Conservation (phyloP, 2,329 filamentous ascomycete species). For the Hortaea werneckii region DNA sequence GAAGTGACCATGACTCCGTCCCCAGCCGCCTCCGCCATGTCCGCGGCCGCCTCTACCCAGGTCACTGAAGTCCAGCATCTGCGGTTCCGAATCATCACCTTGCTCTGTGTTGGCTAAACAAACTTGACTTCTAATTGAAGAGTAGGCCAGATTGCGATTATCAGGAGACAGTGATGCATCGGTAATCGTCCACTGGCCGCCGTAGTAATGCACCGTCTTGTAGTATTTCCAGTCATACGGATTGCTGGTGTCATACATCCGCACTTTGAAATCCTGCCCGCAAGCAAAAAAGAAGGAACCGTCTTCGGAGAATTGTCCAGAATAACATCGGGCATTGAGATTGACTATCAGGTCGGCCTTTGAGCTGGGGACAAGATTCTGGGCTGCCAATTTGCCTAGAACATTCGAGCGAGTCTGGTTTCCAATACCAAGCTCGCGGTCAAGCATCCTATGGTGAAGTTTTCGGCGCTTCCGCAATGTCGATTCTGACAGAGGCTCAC, state of each 20-base stretch:
- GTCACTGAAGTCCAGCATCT: constrained; percentile 62
- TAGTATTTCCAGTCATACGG: constrained; percentile 94
- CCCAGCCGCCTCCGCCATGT: constrained; percentile 15
- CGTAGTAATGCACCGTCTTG: constrained; percentile 86
- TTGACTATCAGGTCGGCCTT: constrained; percentile 79
- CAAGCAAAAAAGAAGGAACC: constrained; percentile 95
- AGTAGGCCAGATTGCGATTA: constrained; percentile 85
- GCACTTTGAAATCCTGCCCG: constrained; percentile 84
- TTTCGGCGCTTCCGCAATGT: constrained; percentile 47
- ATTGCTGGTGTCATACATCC: constrained; percentile 96
- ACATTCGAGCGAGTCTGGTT: constrained; percentile 46
- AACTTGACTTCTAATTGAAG: constrained; percentile 73
- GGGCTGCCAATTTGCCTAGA: constrained; percentile 52
- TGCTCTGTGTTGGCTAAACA: constrained; percentile 83
- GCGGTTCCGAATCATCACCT: constrained; percentile 67
- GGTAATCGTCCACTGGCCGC: constrained; percentile 90
- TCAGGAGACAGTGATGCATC: constrained; percentile 86
- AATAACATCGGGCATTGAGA: constrained; percentile 79
- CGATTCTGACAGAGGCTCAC: constrained; percentile 18
- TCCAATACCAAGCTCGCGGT: constrained; percentile 69
- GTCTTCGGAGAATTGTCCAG: constrained; percentile 91
- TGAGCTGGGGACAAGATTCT: constrained; percentile 68
- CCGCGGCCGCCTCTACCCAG: constrained; percentile 31
- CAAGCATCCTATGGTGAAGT: constrained; percentile 61
- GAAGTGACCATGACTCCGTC: constrained; percentile 20